phyloP scores from a whole-genome alignment of 768 basidiomycete genomes.

The Omphalotus guepiniiformis region DNA sequence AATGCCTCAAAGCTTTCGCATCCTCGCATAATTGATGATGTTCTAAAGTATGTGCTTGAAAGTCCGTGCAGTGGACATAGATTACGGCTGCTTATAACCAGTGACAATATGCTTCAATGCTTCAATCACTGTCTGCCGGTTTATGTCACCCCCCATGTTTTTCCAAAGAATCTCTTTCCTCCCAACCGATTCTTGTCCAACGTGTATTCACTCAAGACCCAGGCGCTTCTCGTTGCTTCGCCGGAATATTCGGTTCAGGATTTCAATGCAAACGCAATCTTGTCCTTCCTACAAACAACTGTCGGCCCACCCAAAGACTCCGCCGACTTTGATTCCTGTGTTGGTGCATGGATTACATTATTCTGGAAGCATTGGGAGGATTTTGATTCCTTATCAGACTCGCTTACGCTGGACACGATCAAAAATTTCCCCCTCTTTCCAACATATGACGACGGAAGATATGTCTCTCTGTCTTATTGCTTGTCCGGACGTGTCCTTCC shows the following conservation, averaged over 20 bases:
- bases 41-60: not conserved
- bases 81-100: not conserved
- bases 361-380: slow-evolving; percentile 14
- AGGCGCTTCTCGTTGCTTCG: slow-evolving; percentile 5
- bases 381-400: slow-evolving; percentile 3
- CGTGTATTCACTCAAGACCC: not conserved
- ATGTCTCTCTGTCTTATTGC: not conserved
- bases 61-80: not conserved
- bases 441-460: slow-evolving; percentile 5
- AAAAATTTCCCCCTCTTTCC: slow-evolving; percentile 12
- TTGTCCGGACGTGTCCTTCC: not conserved
- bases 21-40: slow-evolving; percentile 2
- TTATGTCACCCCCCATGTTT: slow-evolving; percentile 4
- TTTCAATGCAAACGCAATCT: slow-evolving; percentile 10
- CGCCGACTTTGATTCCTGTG: slow-evolving; percentile 6
- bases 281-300: slow-evolving; percentile 5
- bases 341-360: slow-evolving; percentile 9
- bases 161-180: slow-evolving; percentile 11
- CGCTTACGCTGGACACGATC: slow-evolving; percentile 3
- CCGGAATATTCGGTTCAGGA: slow-evolving; percentile 8
- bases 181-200: slow-evolving; percentile 9
- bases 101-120: not conserved
- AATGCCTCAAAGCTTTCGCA: slow-evolving; percentile 6
- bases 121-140: not conserved
- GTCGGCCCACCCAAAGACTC: slow-evolving; percentile 1